Evolutionary conservation across 2,329 filamentous ascomycete species (phyloP).

Genomic region (Arthrobotrys conoides): DNA sequence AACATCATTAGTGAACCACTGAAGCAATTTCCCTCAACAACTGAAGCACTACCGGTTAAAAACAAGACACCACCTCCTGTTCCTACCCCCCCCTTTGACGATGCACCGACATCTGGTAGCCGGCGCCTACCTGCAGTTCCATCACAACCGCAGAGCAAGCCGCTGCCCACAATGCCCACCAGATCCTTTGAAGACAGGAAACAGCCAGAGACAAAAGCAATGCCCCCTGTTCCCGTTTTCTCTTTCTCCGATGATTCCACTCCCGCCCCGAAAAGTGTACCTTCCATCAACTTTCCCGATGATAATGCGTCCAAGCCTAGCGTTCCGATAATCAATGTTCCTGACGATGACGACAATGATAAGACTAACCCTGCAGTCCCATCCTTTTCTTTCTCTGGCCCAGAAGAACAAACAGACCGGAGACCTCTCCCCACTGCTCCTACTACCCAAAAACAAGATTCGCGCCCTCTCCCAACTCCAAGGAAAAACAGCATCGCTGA

Average conservation of each 20-base stretch:
- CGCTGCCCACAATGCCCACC: slow-evolving; percentile 36
- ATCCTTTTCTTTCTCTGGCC: slow-evolving; percentile 60
- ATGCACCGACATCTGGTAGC: slow-evolving; percentile 13
- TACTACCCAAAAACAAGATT: slow-evolving; percentile 48
- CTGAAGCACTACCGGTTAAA: slow-evolving; percentile 24
- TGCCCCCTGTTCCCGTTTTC: slow-evolving; percentile 62
- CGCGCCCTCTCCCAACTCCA: slow-evolving; percentile 49
- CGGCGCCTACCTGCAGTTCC: slow-evolving; percentile 45
- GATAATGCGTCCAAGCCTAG: slow-evolving; percentile 51
- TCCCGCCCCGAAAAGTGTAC: slow-evolving; percentile 40
- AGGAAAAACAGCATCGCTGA: slow-evolving; percentile 51
- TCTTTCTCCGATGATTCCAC: slow-evolving; percentile 61
- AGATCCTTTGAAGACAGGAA: slow-evolving; percentile 22
- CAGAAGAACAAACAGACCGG: slow-evolving; percentile 36
- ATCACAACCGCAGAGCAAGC: slow-evolving; percentile 14
- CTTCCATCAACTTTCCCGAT: slow-evolving; percentile 61
- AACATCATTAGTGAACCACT: slow-evolving; percentile 15
- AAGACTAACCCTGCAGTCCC: slow-evolving; percentile 60
- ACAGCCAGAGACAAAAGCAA: slow-evolving; percentile 39
- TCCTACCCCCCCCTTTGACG: slow-evolving; percentile 50
- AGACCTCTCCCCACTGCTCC: slow-evolving; percentile 49
- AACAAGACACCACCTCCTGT: slow-evolving; percentile 32
- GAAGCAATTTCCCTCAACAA: slow-evolving; percentile 25
- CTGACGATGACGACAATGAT: slow-evolving; percentile 49
- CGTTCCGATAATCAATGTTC: slow-evolving; percentile 60